Evolutionary conservation across 2,329 filamentous ascomycete species (phyloP).

Genomic region (Phialophora verrucosa): DNA sequence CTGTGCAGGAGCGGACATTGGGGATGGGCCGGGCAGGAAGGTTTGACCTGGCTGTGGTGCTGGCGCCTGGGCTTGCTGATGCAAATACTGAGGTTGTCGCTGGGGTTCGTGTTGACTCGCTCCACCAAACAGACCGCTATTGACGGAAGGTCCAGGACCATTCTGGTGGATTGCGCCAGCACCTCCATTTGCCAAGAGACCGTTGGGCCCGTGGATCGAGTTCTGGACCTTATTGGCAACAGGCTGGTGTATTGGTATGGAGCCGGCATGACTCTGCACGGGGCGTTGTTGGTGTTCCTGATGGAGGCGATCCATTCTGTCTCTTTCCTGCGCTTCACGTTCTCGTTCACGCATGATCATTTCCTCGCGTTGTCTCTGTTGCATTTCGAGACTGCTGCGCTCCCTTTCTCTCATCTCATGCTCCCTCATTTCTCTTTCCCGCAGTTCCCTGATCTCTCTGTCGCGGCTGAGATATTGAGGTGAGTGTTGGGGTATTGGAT

Average conservation of each 20-base stretch:
- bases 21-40: conserved; percentile 51
- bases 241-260: conserved; percentile 91
- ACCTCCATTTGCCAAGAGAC: conserved; percentile 77
- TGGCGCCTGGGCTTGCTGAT: conserved; percentile 58
- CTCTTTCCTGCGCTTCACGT: conserved; percentile 65
- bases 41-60: conserved; percentile 58
- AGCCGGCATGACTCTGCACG: conserved; percentile 85
- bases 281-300: conserved; percentile 70
- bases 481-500: conserved; percentile 38
- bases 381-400: conserved; percentile 59
- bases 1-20: conserved; percentile 59
- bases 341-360: conserved; percentile 61
- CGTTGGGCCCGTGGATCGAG: conserved; percentile 90
- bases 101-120: conserved; percentile 58
- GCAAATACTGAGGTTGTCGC: conserved; percentile 62
- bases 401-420: conserved; percentile 63
- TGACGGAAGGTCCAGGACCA: conserved; percentile 61
- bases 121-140: conserved; percentile 62
- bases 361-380: conserved; percentile 51
- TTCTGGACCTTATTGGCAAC: conserved; percentile 80
- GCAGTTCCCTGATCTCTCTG: conserved; percentile 52
- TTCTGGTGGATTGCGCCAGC: conserved; percentile 60
- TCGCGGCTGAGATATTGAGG: conserved; percentile 39
- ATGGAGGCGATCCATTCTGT: conserved; percentile 60
- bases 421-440: conserved; percentile 62